Percentiles rank a stretch among this genome's conserved stretches.
Evolutionary conservation across 768 basidiomycete genomes (phyloP).

Genomic region (Tricholoma matsutake): DNA sequence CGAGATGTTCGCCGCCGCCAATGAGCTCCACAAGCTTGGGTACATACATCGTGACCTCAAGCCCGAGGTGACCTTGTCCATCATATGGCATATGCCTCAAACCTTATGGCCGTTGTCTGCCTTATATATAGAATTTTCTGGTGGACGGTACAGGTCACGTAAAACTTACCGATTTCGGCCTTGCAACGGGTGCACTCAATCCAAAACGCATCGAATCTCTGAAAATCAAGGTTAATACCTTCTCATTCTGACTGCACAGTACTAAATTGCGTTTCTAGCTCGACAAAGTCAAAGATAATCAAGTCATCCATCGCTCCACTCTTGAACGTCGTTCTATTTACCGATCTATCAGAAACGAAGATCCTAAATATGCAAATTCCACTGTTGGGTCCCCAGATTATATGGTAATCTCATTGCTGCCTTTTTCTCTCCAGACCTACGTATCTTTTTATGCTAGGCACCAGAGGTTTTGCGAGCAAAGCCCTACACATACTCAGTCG

Average conservation of each 20-base stretch:
- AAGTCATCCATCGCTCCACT: slow-evolving; percentile 86
- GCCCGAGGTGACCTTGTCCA: slow-evolving; percentile 67
- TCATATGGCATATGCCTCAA: not conserved
- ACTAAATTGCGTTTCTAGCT: slow-evolving; percentile 47
- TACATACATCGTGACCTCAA: slow-evolving; percentile 99
- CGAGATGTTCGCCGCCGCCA: slow-evolving; percentile 96
- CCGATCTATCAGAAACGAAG: slow-evolving; percentile 84
- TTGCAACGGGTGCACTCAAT: slow-evolving; percentile 95
- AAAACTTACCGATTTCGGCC: slow-evolving; percentile 95
- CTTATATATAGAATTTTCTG: slow-evolving; percentile 76
- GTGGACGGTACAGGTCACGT: slow-evolving; percentile 96
- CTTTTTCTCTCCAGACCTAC: not conserved
- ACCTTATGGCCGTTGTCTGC: not conserved
- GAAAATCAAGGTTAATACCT: slow-evolving; percentile 75
- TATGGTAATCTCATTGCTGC: slow-evolving; percentile 55
- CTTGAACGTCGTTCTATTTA: slow-evolving; percentile 94
- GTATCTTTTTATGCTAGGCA: slow-evolving; percentile 37
- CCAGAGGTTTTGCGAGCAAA: slow-evolving; percentile 92
- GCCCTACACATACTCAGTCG: slow-evolving; percentile 93
- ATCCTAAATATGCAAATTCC: slow-evolving; percentile 93
- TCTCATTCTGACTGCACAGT: not conserved
- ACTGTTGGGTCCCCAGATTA: slow-evolving; percentile 99
- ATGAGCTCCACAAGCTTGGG: slow-evolving; percentile 93
- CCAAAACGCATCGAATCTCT: slow-evolving; percentile 93
- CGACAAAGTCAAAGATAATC: slow-evolving; percentile 94